Evolutionary conservation across 768 basidiomycete genomes (phyloP).

Genomic region (Russula abietina): DNA sequence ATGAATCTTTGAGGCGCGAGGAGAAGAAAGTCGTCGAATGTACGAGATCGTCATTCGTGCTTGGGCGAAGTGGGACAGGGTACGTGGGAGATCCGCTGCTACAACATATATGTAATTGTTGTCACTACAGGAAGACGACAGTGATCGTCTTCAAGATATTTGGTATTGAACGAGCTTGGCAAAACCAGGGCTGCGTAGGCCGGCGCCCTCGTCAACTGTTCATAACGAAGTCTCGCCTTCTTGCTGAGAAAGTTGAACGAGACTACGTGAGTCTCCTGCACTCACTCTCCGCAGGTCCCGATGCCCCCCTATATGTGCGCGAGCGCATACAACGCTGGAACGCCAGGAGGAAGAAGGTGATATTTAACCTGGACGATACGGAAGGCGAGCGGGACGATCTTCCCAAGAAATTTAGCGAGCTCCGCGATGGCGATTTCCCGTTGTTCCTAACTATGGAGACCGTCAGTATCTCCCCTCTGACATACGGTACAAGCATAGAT

Average conservation of each 20-base stretch:
- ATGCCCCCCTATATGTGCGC: conserved; percentile 37
- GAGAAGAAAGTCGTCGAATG: conserved; percentile 21
- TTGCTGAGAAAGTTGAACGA: conserved; percentile 66
- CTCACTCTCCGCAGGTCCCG: conserved; percentile 37
- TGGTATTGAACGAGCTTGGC: conserved; percentile 53
- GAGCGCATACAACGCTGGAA: conserved; percentile 25
- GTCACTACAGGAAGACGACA: conserved; percentile 54
- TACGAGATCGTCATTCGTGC: conserved; percentile 18
- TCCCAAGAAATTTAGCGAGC: conserved; percentile 48
- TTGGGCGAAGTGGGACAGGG: conserved; percentile 67
- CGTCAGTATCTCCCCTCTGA: conserved; percentile 32
- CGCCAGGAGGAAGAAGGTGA: conserved; percentile 24
- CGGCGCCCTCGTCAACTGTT: conserved; percentile 61
- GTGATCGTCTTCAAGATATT: conserved; percentile 76
- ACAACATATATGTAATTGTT: not conserved
- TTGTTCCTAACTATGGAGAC: conserved; percentile 62
- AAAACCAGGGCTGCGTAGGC: conserved; percentile 33
- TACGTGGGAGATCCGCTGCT: conserved; percentile 27
- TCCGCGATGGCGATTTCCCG: conserved; percentile 59
- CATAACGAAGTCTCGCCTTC: conserved; percentile 60
- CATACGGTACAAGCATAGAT: not conserved
- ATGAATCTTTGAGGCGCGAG: conserved; percentile 4
- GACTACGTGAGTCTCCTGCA: conserved; percentile 50
- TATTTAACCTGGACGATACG: conserved; percentile 42
- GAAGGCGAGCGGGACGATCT: conserved; percentile 38